phyloP scores from a whole-genome alignment of 371 early-diverging fungal genomes.

The Circinella umbellata region DNA sequence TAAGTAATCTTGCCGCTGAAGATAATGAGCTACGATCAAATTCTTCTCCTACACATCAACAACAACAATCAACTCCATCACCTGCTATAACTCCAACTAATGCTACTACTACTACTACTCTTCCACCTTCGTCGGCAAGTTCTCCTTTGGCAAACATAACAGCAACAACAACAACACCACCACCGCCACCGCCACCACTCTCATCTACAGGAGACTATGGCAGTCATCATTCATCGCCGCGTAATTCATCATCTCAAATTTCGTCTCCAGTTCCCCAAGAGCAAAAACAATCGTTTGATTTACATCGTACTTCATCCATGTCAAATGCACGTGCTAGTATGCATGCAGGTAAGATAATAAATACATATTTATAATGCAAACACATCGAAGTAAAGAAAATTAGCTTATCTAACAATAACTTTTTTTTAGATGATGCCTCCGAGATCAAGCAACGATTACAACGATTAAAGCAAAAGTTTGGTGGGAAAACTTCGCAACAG shows the following conservation, averaged over 20 bases:
- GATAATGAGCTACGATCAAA: constrained; percentile 44
- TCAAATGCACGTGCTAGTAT: constrained; percentile 19
- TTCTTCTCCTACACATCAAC: background rate
- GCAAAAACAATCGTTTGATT: constrained; percentile 15
- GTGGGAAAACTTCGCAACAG: constrained; percentile 33
- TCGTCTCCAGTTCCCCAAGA: constrained; percentile 15
- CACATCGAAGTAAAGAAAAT: background rate
- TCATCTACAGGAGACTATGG: constrained; percentile 2
- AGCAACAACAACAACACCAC: background rate
- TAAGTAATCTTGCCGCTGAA: constrained; percentile 67
- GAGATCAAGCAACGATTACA: constrained; percentile 52
- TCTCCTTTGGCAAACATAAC: constrained; percentile 7
- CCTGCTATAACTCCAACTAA: constrained; percentile 2
- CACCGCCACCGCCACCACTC: constrained; percentile 3
- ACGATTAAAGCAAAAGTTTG: constrained; percentile 70
- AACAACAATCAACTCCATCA: background rate
- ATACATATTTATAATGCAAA: background rate
- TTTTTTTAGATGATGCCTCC: constrained; percentile 39
- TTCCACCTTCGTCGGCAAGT: constrained; percentile 10
- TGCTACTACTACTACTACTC: constrained; percentile 4
- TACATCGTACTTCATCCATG: constrained; percentile 13
- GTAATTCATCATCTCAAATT: constrained; percentile 12
- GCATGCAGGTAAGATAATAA: constrained; percentile 19
- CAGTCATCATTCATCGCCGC: constrained; percentile 14
- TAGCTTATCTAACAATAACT: background rate